A percentile compares a stretch with the other conserved stretches of the same genome.
Evolutionary conservation across 2,329 filamentous ascomycete genomes (phyloP).

Genomic region (Cercospora sp.): DNA sequence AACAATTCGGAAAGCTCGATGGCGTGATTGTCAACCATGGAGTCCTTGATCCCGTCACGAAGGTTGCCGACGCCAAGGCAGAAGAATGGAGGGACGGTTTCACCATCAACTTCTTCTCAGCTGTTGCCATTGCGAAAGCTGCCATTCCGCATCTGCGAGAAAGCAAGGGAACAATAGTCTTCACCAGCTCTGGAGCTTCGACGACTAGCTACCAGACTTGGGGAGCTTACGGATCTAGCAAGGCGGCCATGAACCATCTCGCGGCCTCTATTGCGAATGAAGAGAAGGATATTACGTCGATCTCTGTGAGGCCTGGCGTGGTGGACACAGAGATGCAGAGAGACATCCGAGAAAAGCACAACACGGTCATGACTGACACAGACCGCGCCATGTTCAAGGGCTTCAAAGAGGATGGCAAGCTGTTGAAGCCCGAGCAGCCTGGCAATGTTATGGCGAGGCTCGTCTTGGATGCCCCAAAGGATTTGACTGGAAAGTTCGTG

Average conservation of each 20-base stretch:
- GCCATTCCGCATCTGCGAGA: slow-evolving; percentile 66
- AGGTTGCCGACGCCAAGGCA: slow-evolving; percentile 64
- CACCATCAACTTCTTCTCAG: slow-evolving; percentile 85
- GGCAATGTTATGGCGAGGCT: slow-evolving; percentile 83
- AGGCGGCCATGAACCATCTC: slow-evolving; percentile 81
- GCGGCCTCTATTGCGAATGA: slow-evolving; percentile 71
- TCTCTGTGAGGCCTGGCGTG: slow-evolving; percentile 75
- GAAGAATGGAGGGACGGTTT: slow-evolving; percentile 75
- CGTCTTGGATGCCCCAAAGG: slow-evolving; percentile 62
- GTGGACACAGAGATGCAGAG: slow-evolving; percentile 90
- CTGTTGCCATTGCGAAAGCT: slow-evolving; percentile 74
- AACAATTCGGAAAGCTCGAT: slow-evolving; percentile 68
- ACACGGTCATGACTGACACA: slow-evolving; percentile 58
- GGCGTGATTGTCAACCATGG: slow-evolving; percentile 88
- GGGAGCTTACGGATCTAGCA: slow-evolving; percentile 79
- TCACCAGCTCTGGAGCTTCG: slow-evolving; percentile 79
- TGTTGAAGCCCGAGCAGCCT: slow-evolving; percentile 74
- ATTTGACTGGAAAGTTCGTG: slow-evolving; percentile 75
- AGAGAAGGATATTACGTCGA: slow-evolving; percentile 71
- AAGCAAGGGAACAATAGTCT: slow-evolving; percentile 69
- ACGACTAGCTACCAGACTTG: slow-evolving; percentile 66
- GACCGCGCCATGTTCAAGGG: slow-evolving; percentile 66
- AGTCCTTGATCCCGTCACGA: slow-evolving; percentile 70
- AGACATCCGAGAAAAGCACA: slow-evolving; percentile 73
- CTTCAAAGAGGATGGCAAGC: slow-evolving; percentile 66